These are phyloP conservation scores for Eutrema heterophyllum DNA, from an alignment of 345 rosid genomes.

Conservation along the genomic window DNA sequence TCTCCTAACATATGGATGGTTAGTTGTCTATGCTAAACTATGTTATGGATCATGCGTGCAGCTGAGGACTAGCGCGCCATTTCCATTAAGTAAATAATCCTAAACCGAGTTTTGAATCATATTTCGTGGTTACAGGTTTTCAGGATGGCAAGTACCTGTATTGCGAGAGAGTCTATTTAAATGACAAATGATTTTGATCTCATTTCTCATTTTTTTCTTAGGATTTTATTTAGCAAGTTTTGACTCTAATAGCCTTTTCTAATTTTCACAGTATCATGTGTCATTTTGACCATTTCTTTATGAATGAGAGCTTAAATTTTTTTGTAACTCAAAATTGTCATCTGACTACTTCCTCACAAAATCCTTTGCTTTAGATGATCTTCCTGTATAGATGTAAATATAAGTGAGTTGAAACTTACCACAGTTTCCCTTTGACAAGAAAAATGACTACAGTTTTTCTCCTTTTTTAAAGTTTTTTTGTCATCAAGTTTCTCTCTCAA, in stretches of 20 bases:
- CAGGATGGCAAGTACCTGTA: too few relatives aligned
- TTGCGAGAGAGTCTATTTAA: too few relatives aligned
- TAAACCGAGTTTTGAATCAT: neutral
- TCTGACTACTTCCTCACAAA: neutral
- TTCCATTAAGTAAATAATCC: neutral
- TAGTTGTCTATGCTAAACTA: neutral
- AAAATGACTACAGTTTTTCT: too few relatives aligned
- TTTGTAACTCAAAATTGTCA: too few relatives aligned
- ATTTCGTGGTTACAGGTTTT: too few relatives aligned
- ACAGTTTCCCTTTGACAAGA: neutral
- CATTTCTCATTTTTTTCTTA: too few relatives aligned
- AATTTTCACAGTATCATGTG: neutral
- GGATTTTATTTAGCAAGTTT: too few relatives aligned
- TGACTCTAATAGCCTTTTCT: too few relatives aligned
- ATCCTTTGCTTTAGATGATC: neutral
- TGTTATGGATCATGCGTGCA: neutral
- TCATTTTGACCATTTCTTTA: neutral
- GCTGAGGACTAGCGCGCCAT: neutral
- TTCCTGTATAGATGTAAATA: neutral
- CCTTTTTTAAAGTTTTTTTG: too few relatives aligned
- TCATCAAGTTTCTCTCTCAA: too few relatives aligned
- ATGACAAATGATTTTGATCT: neutral
- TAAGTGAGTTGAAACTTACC: neutral
- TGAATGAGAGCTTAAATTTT: neutral
- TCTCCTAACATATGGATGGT: conserved; percentile 97